Conservation (phyloP, 495 filamentous ascomycete species). For the Annulohypoxylon moriforme region DNA sequence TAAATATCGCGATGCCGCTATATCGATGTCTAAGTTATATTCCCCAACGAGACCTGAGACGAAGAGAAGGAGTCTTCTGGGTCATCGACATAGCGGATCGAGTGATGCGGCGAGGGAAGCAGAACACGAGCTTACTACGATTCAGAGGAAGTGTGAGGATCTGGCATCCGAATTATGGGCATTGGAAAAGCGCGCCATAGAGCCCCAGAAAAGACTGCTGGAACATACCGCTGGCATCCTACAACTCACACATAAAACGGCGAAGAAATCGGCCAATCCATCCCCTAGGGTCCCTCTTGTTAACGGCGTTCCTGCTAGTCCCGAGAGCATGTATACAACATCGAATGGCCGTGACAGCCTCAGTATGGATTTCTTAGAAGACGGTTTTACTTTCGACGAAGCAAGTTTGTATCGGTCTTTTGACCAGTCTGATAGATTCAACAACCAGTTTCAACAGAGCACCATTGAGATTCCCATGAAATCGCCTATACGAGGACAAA, state of each 20-base stretch:
- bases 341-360: slow-evolving; percentile 64
- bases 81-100: slow-evolving; percentile 56
- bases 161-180: slow-evolving; percentile 81
- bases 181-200: slow-evolving; percentile 76
- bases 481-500: slow-evolving; percentile 58
- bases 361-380: slow-evolving; percentile 57
- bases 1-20: slow-evolving; percentile 92
- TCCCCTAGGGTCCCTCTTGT: slow-evolving; percentile 58
- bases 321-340: slow-evolving; percentile 74
- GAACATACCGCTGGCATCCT: slow-evolving; percentile 92
- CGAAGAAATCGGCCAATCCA: slow-evolving; percentile 38
- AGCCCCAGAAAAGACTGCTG: slow-evolving; percentile 77
- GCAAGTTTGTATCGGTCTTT: slow-evolving; percentile 79
- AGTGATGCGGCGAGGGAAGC: slow-evolving; percentile 64
- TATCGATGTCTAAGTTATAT: slow-evolving; percentile 83
- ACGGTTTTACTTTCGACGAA: slow-evolving; percentile 77
- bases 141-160: slow-evolving; percentile 85
- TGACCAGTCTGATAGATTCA: slow-evolving; percentile 70
- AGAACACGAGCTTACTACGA: slow-evolving; percentile 78
- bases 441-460: slow-evolving; percentile 48
- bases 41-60: slow-evolving; percentile 55
- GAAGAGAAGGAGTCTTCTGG: slow-evolving; percentile 65
- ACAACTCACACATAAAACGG: slow-evolving; percentile 82
- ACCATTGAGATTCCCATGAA: slow-evolving; percentile 59
- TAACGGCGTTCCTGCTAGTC: slow-evolving; percentile 70